Conservation (phyloP, 495 filamentous ascomycete species). For the Talaromyces borbonicus region DNA sequence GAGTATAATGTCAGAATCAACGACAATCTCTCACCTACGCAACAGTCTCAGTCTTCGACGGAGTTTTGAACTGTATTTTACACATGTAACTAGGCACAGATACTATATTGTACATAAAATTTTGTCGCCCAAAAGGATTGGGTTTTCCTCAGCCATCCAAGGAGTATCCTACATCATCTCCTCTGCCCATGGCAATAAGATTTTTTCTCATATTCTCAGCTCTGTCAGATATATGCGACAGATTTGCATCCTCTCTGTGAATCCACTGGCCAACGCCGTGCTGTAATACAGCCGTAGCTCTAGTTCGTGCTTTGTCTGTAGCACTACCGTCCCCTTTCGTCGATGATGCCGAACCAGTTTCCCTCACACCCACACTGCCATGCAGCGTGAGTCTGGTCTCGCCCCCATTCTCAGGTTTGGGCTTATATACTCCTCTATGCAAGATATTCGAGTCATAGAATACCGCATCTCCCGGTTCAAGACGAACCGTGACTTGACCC, state of each 20-base stretch:
- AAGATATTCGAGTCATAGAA: conserved; percentile 88
- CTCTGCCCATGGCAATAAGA: conserved; percentile 51
- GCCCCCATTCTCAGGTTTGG: conserved; percentile 23
- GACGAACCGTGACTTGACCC: conserved; percentile 49
- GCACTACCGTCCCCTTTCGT: background rate
- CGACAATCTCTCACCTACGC: background rate
- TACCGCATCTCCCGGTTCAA: conserved; percentile 63
- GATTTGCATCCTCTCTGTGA: conserved; percentile 34
- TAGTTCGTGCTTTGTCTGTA: conserved; percentile 19
- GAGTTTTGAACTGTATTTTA: background rate
- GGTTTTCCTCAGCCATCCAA: conserved; percentile 4
- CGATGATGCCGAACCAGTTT: conserved; percentile 8
- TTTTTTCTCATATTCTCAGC: conserved; percentile 42
- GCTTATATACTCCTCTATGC: conserved; percentile 63
- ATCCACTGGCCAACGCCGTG: conserved; percentile 77
- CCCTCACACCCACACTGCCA: conserved; percentile 63
- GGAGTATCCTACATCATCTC: conserved; percentile 46
- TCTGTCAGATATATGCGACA: conserved; percentile 42
- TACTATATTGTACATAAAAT: too few relatives aligned
- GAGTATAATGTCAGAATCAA: background rate
- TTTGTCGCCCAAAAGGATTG: too few relatives aligned
- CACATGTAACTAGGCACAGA: background rate
- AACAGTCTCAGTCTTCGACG: background rate
- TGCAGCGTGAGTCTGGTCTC: conserved; percentile 68
- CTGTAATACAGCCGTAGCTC: conserved; percentile 76